Percentiles rank a stretch among this genome's conserved stretches.
These are phyloP conservation scores for Alternaria incomplexa DNA, from an alignment of 2,329 filamentous ascomycete genomes.

Conservation along the genomic window DNA sequence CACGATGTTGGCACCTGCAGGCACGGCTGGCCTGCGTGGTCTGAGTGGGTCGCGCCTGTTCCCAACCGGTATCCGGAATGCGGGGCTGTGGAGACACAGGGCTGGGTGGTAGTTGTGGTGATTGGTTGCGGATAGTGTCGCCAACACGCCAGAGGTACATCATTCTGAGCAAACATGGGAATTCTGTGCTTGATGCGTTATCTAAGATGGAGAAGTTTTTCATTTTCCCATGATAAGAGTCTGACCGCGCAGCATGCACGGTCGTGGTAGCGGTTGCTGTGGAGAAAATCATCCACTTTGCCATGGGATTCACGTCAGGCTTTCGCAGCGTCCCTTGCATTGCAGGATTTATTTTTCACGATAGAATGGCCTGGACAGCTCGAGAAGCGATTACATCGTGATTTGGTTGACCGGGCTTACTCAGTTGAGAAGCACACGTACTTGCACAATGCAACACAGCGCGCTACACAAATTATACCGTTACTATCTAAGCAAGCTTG, in stretches of 20 bases:
- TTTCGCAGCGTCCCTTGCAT: neutral
- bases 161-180: slow-evolving; percentile 8
- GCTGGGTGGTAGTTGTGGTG: neutral
- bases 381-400: neutral
- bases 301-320: neutral
- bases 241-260: neutral
- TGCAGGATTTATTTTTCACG: neutral
- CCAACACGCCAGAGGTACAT: slow-evolving; percentile 1
- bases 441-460: no score
- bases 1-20: slow-evolving; percentile 6
- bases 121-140: neutral
- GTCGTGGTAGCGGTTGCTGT: neutral
- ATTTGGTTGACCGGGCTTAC: neutral
- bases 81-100: slow-evolving; percentile 1
- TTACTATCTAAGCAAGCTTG: neutral
- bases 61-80: neutral
- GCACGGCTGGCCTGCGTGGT: neutral
- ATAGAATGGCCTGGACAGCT: neutral
- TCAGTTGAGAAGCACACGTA: neutral
- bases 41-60: neutral
- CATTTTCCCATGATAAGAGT: neutral
- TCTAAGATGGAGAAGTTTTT: neutral
- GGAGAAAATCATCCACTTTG: neutral
- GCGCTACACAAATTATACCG: neutral
- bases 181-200: neutral